Evolutionary conservation across 2,329 filamentous ascomycete species (phyloP).

Genomic region (Sporothrix curviconia): DNA sequence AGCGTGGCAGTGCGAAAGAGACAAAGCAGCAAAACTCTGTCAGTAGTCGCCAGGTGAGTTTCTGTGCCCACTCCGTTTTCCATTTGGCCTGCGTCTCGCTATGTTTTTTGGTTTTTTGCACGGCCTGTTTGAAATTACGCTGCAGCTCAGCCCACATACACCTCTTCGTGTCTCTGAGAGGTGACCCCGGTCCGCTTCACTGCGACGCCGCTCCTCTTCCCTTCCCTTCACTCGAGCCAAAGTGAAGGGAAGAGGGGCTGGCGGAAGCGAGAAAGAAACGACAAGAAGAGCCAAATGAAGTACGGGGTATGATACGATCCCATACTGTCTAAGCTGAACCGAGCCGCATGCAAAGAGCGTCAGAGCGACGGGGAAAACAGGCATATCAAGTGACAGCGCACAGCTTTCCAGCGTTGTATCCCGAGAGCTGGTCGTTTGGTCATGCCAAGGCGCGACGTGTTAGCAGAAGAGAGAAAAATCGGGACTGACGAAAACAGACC

Average conservation of each 20-base stretch:
- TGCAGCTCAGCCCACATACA: not conserved
- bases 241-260: not conserved
- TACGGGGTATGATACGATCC: too few relatives aligned
- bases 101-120: not conserved
- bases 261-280: not conserved
- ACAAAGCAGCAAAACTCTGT: too few relatives aligned
- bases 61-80: too few relatives aligned
- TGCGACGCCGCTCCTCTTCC: not conserved
- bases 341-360: not conserved
- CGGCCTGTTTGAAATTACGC: conserved; percentile 2
- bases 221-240: not conserved
- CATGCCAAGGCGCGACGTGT: not conserved
- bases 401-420: not conserved
- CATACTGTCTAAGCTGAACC: conserved; percentile 2
- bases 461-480: not conserved
- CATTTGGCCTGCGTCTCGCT: not conserved
- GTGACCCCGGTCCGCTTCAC: not conserved
- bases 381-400: not conserved
- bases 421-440: not conserved
- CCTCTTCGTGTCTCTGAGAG: not conserved
- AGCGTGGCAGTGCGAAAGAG: not conserved
- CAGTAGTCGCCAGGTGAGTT: too few relatives aligned
- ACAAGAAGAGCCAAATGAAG: not conserved
- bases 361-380: not conserved
- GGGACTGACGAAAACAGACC: not conserved